Base-by-base conservation (phyloP, 2,329 filamentous ascomycete genomes). In the Fusarium torulosum region DNA sequence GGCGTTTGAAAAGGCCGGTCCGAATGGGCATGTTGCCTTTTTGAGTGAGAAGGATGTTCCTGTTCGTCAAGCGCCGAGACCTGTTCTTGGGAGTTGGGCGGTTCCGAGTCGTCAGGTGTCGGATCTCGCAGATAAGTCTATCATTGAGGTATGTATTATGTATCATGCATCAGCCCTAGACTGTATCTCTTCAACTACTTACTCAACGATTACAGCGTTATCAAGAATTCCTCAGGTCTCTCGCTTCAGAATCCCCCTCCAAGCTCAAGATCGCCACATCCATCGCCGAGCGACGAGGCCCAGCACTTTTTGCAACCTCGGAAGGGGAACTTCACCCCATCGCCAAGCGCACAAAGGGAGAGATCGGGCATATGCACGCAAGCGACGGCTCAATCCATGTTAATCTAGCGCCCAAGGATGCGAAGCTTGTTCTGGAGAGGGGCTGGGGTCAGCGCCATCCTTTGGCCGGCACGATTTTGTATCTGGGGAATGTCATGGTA, bases 371-470 rank as follows among this genome's bases (percentile, higher is more conserved):
- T 21, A 68, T 68, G 65, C 65, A 68, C n/a, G 55, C 27, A 1
- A 68, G 50, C 6, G 65, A 68, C 23, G 65, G 65, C 3, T 68
- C 65, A 8, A 42, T 68, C 54, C 65, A 68, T 19, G 43, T 68
- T 6, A 66, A 62, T 15, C 41, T 68, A 21, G 37, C 65, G 1
- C 65, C 65, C 7, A 61, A 53, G 35, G 65, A 68, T 41, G 65
- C 66, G 2, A 68, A 54, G 33, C 15, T 69, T 37, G 57, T 62
- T n/a, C 21, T 62, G 6, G 59, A 69, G 23, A 55, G 38, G 38
- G 61, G 66, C 4, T 68, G 65, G 60, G 65, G 65, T 9, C 54
- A 68, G n/a, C 42, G 66, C 10, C 66, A 69, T 42, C 65, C 66
- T 2, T 20, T 68, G 19, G 55, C 51, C 11, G 65, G 65, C 6